A percentile compares a stretch with the other conserved stretches of the same genome.
phyloP scores from a whole-genome alignment of 2,329 filamentous ascomycete genomes.

The Talaromyces funiculosus region DNA sequence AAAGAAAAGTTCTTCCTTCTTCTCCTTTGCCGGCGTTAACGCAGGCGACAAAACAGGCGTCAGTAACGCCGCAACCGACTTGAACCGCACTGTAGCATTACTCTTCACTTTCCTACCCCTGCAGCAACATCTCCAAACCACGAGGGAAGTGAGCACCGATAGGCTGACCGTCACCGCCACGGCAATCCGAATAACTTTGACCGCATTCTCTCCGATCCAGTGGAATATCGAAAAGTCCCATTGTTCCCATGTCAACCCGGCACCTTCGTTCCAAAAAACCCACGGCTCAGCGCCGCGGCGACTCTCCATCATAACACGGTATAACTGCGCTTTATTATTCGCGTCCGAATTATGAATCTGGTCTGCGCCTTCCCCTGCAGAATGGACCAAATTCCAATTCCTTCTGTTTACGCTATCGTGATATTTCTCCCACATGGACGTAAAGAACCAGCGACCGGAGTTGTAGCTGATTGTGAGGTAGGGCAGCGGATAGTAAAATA shows the following conservation, averaged over 20 bases:
- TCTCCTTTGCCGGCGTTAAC: not conserved
- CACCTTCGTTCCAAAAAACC: constrained; percentile 14
- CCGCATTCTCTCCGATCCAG: constrained; percentile 5
- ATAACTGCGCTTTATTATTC: not conserved
- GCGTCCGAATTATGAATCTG: not conserved
- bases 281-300: constrained; percentile 13
- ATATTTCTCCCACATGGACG: constrained; percentile 15
- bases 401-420: constrained; percentile 4
- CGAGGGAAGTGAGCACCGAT: not conserved
- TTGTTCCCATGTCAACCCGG: constrained; percentile 9
- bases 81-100: not conserved
- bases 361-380: not conserved
- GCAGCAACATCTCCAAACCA: constrained; percentile 10
- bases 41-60: not conserved
- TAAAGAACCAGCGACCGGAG: constrained; percentile 14
- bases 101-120: not conserved
- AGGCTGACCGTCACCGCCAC: not conserved
- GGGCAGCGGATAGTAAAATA: constrained; percentile 5
- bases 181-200: not conserved
- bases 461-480: constrained; percentile 13
- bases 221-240: constrained; percentile 13
- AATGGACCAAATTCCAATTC: not conserved
- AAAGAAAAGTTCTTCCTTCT: not conserved
- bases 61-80: constrained; percentile 2
- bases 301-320: constrained; percentile 14